These are phyloP conservation scores for Fomitopsis pinicola DNA, from an alignment of 1,284 basidiomycete species.

Conservation along the genomic window DNA sequence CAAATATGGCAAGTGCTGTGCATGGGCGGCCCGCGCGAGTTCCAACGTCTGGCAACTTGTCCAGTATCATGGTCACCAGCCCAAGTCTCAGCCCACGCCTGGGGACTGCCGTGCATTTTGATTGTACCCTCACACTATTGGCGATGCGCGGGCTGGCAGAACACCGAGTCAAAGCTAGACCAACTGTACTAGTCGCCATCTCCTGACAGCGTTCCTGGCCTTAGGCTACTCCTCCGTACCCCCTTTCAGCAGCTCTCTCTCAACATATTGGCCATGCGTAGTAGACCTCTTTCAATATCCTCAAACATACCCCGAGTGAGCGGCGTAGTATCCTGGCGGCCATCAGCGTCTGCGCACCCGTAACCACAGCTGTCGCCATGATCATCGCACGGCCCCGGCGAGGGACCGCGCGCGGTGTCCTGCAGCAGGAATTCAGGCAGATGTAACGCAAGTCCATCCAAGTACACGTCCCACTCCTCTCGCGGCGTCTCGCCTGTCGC, in stretches of 20 bases:
- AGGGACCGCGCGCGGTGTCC: not conserved
- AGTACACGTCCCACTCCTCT: not conserved
- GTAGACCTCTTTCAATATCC: not conserved
- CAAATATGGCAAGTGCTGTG: not conserved
- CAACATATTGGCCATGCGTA: not conserved
- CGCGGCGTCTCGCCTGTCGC: not conserved
- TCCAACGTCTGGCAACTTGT: too few relatives aligned
- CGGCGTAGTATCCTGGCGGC: not conserved
- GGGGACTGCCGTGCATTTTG: not conserved
- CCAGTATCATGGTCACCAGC: too few relatives aligned
- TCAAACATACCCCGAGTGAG: not conserved
- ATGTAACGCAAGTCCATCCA: not conserved
- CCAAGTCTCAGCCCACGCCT: too few relatives aligned
- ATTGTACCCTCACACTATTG: not conserved
- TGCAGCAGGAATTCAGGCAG: not conserved
- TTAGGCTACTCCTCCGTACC: not conserved
- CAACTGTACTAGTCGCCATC: not conserved
- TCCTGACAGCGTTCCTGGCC: conserved; percentile 1
- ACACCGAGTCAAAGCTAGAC: not conserved
- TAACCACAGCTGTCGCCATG: not conserved
- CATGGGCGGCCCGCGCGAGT: not conserved
- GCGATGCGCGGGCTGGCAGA: not conserved
- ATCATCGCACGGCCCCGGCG: conserved; percentile 1
- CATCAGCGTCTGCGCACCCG: not conserved
- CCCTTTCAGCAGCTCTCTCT: not conserved